These are phyloP conservation scores for Dalbergia cultrata DNA, from an alignment of 306 rosid species.

Conservation along the genomic window DNA sequence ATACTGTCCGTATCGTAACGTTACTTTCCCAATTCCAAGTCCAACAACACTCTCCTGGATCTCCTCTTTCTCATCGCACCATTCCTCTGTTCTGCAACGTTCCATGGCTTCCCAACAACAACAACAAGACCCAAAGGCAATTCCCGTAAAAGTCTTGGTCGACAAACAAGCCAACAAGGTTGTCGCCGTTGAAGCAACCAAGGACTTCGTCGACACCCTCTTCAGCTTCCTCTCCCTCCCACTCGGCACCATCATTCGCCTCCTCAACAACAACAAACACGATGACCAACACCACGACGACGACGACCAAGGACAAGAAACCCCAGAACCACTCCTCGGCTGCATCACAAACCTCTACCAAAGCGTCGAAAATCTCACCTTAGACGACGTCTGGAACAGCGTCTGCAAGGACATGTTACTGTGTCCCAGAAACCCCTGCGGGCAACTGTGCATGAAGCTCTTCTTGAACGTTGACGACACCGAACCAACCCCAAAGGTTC, in stretches of 20 bases:
- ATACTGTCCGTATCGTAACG: too few species aligned
- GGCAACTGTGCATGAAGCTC: slow-evolving; percentile 10
- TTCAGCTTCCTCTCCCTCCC: slow-evolving; percentile 52
- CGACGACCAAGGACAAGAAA: background rate
- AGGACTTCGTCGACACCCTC: slow-evolving; percentile 44
- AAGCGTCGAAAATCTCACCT: slow-evolving; percentile 27
- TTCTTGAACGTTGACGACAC: slow-evolving; percentile 37
- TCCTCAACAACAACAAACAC: background rate
- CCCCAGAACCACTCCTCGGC: background rate
- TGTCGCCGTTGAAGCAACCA: slow-evolving; percentile 24
- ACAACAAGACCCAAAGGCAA: slow-evolving; percentile 8
- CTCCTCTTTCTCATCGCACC: background rate
- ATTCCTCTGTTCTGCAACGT: background rate
- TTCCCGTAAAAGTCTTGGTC: slow-evolving; percentile 23
- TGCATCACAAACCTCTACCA: slow-evolving; percentile 38
- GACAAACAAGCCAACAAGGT: slow-evolving; percentile 43
- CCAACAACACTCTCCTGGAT: too few species aligned
- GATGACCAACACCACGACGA: background rate
- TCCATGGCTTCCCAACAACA: slow-evolving; percentile 37
- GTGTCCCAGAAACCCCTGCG: slow-evolving; percentile 36
- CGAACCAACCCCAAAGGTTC: background rate
- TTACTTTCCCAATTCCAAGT: too few species aligned
- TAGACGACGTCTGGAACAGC: slow-evolving; percentile 5
- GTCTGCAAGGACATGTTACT: slow-evolving; percentile 44
- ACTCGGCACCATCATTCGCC: slow-evolving; percentile 44